phyloP scores from a whole-genome alignment of 306 rosid species.

The Pyrus communis region DNA sequence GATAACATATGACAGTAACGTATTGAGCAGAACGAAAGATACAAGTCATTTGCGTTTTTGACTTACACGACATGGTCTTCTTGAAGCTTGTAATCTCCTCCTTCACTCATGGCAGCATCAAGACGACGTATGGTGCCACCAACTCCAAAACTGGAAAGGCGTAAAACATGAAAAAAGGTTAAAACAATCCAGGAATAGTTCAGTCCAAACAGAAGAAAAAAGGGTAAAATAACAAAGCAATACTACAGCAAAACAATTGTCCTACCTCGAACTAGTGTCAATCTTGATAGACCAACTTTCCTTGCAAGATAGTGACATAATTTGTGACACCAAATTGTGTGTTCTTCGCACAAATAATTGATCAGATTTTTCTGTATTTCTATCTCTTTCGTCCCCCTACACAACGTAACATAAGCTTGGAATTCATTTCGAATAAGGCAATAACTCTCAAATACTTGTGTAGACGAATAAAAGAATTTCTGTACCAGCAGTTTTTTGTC shows the following conservation, averaged over 20 bases:
- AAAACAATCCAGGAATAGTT: not conserved
- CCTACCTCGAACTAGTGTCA: constrained; percentile 23
- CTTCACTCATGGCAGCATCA: not conserved
- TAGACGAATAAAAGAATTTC: not conserved
- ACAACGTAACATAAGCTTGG: not conserved
- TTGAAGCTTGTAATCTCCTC: not conserved
- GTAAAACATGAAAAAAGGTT: not conserved
- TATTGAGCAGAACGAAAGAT: not conserved
- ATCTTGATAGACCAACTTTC: not conserved
- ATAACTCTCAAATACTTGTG: not conserved
- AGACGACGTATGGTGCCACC: constrained; percentile 19
- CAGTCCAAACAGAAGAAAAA: not conserved
- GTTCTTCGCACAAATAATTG: constrained; percentile 20
- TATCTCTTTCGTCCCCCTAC: constrained; percentile 28
- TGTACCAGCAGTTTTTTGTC: constrained; percentile 30
- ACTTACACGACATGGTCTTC: constrained; percentile 34
- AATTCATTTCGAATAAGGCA: not conserved
- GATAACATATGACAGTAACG: not conserved
- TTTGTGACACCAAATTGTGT: constrained; percentile 15
- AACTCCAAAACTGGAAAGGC: constrained; percentile 26
- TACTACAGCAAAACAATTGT: not conserved
- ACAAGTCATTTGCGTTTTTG: too few species aligned
- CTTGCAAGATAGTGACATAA: constrained; percentile 4
- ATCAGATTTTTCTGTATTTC: constrained; percentile 28
- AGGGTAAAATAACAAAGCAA: not conserved